Base-by-base conservation (phyloP, 2,329 filamentous ascomycete species). In the Neonectria faginata region DNA sequence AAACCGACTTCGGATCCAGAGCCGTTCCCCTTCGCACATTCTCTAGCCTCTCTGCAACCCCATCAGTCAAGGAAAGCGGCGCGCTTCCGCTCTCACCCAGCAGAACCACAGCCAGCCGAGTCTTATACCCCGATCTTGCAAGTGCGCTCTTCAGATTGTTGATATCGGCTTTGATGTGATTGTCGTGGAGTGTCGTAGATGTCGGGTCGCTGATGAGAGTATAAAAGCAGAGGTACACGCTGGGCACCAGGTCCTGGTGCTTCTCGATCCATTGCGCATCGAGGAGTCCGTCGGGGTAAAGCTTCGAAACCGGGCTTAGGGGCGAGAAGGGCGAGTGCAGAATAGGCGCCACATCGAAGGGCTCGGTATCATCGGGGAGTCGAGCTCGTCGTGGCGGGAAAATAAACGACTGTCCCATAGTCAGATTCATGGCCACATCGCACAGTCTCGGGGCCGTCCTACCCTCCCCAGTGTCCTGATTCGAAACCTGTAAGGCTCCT, bases 301-400 rank as follows among this genome's bases (percentile, higher is more conserved):
- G 85, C 2, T 89, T 84, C 8, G 95, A 97, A 8, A 86, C 86
- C 3, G 94, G 94, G 42, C 92, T 96, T 31, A 98, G 84, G 1
- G 95, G 96, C 2, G 96, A 98, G 70, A 97, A 89, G 1, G 94
- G 93, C 12, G 96, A 98, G 78, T 98, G 95, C 5, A 97, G 82
- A n/a, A 89, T 82, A 64, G 85, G 81, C 18, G 83, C 79, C 25
- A 82, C 77, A 41, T 80, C 78, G 57, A 84, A 80, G 3, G 79
- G 74, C 55, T 86, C 84, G 72, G 85, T 79, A 59, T 85, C 80
- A 51, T 84, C 82, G 18, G 84, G 86, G 51, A 87, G 79, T 65
- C 80, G 81, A 39, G 86, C 86, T 71, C 84, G 85, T 67, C 88
- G 85, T 42, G 86, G 83, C 12, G 89, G 88, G 63, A 86, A 85